phyloP scores from a whole-genome alignment of 1,284 basidiomycete species.

The Cryptococcus hybrid region DNA sequence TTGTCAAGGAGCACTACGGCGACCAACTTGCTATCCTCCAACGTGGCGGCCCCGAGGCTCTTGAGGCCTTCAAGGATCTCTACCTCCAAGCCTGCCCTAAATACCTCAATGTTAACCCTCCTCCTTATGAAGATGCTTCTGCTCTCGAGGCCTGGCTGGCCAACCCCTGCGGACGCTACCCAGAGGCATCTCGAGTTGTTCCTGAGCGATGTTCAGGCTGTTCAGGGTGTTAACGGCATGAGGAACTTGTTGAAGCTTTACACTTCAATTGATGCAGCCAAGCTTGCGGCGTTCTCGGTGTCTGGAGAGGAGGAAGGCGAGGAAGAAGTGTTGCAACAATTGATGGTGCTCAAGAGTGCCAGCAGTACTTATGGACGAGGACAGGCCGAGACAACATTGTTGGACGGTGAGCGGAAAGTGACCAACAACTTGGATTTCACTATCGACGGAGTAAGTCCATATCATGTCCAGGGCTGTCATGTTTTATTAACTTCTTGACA shows the following conservation, averaged over 20 bases:
- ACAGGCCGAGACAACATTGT: constrained; percentile 57
- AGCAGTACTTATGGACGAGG: constrained; percentile 62
- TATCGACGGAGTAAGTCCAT: constrained; percentile 73
- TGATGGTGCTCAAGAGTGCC: constrained; percentile 94
- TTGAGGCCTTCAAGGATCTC: constrained; percentile 87
- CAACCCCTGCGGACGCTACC: constrained; percentile 67
- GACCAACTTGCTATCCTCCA: constrained; percentile 87
- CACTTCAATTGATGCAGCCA: constrained; percentile 86
- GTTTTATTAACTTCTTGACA: constrained; percentile 41
- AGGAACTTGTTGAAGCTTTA: constrained; percentile 93
- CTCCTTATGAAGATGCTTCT: constrained; percentile 81
- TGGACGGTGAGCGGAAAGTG: constrained; percentile 82
- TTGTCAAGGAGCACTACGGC: constrained; percentile 87
- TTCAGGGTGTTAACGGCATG: constrained; percentile 76
- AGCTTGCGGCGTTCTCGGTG: constrained; percentile 81
- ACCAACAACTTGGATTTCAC: constrained; percentile 95
- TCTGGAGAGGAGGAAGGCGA: constrained; percentile 82
- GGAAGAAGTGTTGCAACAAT: constrained; percentile 90
- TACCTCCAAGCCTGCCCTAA: constrained; percentile 94
- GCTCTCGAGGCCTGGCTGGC: constrained; percentile 61
- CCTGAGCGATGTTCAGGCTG: constrained; percentile 72
- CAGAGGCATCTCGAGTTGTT: constrained; percentile 80
- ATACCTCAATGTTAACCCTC: constrained; percentile 92
- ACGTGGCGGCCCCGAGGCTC: constrained; percentile 62
- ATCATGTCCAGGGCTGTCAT: not conserved